These are phyloP conservation scores for Cytospora paraplurivora DNA, from an alignment of 2,329 filamentous ascomycete genomes.

Conservation along the genomic window DNA sequence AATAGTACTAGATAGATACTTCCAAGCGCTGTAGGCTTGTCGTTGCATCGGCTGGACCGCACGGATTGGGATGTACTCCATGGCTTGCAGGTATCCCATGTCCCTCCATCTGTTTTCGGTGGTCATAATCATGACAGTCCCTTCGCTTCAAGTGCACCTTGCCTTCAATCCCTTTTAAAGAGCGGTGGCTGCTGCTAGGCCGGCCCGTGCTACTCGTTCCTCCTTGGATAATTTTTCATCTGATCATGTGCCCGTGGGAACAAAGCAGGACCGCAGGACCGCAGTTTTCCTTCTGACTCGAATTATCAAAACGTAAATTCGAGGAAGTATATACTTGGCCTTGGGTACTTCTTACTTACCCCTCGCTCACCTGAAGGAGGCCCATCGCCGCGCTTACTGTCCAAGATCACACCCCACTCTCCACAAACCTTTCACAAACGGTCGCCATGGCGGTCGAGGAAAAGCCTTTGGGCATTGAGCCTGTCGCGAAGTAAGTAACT, in stretches of 20 bases:
- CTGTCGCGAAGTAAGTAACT: slow-evolving; percentile 5
- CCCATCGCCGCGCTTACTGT: neutral
- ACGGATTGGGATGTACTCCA: neutral
- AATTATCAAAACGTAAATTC: neutral
- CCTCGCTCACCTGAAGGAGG: neutral
- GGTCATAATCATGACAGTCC: neutral
- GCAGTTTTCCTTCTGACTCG: neutral
- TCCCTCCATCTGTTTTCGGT: slow-evolving; percentile 4
- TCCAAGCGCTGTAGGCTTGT: neutral
- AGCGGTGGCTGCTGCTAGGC: neutral
- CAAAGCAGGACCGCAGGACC: neutral
- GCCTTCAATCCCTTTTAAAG: neutral
- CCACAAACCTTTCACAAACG: neutral
- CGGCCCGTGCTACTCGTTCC: neutral
- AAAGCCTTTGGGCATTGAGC: slow-evolving; percentile 1
- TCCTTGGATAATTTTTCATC: neutral
- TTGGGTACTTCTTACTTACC: neutral
- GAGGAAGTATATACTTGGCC: neutral
- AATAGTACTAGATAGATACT: neutral
- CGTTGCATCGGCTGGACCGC: slow-evolving; percentile 3
- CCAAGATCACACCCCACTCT: neutral
- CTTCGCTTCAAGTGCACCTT: neutral
- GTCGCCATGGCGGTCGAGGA: slow-evolving; percentile 10
- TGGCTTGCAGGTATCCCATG: neutral
- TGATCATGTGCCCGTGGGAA: neutral